A percentile compares a stretch with the other conserved stretches of the same genome.
Evolutionary conservation across 2,329 filamentous ascomycete species (phyloP).

Genomic region (Aspergillus carbonarius): DNA sequence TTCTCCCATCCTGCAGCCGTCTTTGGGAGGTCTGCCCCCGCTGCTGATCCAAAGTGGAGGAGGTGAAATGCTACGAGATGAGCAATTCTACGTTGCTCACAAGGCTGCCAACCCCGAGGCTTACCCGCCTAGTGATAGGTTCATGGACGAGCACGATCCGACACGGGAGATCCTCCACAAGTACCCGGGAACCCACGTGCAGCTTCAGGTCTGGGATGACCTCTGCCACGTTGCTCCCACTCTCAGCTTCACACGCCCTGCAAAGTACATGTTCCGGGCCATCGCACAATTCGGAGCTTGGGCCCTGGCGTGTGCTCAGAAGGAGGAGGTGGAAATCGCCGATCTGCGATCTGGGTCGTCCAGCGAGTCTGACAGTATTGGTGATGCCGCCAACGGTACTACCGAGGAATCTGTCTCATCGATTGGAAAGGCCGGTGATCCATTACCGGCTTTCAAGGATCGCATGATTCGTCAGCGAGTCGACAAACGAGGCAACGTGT

Average conservation of each 20-base stretch:
- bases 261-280: slow-evolving; percentile 92
- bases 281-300: slow-evolving; percentile 92
- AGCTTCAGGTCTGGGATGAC: slow-evolving; percentile 94
- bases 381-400: slow-evolving; percentile 6
- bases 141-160: slow-evolving; percentile 63
- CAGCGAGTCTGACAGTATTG: slow-evolving; percentile 27
- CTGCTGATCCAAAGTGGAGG: slow-evolving; percentile 83
- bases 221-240: slow-evolving; percentile 90
- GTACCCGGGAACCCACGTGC: slow-evolving; percentile 83
- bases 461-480: slow-evolving; percentile 93
- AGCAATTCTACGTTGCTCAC: slow-evolving; percentile 93
- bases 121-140: slow-evolving; percentile 68
- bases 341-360: slow-evolving; percentile 79
- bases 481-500: slow-evolving; percentile 72
- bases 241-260: slow-evolving; percentile 91
- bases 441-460: slow-evolving; percentile 72
- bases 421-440: slow-evolving; percentile 85
- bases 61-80: slow-evolving; percentile 84
- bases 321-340: slow-evolving; percentile 74
- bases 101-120: slow-evolving; percentile 82
- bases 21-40: slow-evolving; percentile 84
- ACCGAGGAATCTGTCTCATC: slow-evolving; percentile 30
- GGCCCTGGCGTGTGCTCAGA: slow-evolving; percentile 80
- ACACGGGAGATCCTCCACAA: slow-evolving; percentile 55
- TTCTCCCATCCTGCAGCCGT: slow-evolving; percentile 83